Evolutionary conservation across 2,329 filamentous ascomycete genomes (phyloP), one percentile per base, ranked within the genome.

Genomic region (Cladosporium austrohemisphaericum): DNA sequence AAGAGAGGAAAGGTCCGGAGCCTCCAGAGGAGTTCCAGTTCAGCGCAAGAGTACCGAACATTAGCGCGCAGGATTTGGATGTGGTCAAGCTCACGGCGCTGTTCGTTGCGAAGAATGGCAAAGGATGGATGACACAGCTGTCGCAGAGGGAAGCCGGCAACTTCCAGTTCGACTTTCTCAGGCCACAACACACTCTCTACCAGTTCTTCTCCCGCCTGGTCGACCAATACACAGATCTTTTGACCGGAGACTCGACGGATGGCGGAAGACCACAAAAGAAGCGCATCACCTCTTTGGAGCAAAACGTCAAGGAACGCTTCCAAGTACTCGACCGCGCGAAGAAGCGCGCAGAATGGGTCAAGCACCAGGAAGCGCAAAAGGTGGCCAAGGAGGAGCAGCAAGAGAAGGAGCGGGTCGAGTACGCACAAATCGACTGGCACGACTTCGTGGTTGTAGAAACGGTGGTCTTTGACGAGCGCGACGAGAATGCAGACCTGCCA

Each of bases 371-470:
- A 58, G 75, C 83, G 48, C 88, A 96, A 71, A 92, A 91, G 66
- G 81, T 84, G 60, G 88, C 91, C 75, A 90, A 91, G 64, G 90
- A 95, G 62, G 89, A 94, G 62, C 83, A 91, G 55, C 86, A 85
- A 32, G 87, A 94, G 64, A 83, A 89, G 62, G 88, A 95, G 67
- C 84, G 84, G 61, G 65, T 83, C 41, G 78, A 79, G 46, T 86
- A 93, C 68, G 86, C 86, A 1, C 86, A 93, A 60, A 93, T 98
- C 55, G 93, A 98, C 68, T 98, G 93, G 93, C 88, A 95, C 64
- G 92, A 97, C 65, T 98, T 98, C 61, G 85, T 92, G 26, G 86
- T 98, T 16, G 90, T 96, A 36, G 93, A 96, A 69, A 96, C 91
- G 1, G 91, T 98, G 47, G 77, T 89, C 13, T 98, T 98, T 68